Base-by-base conservation (phyloP, 257 asterid species). In the Cruciata laevipes region DNA sequence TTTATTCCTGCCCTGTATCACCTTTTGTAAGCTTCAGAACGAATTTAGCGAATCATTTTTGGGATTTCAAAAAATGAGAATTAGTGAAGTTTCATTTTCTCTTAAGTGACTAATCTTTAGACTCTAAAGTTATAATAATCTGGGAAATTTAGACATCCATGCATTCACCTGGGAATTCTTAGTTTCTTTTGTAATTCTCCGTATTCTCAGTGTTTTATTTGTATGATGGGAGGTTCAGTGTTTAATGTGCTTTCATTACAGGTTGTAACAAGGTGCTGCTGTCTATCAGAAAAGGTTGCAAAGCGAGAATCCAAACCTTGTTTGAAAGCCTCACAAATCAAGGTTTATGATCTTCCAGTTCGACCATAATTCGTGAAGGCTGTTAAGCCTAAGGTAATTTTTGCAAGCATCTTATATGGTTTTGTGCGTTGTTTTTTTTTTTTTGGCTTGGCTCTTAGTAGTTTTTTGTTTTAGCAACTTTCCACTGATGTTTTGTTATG, bases 201-300 rank as follows among this genome's bases (percentile, higher is more conserved):
- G n/a, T n/a, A n/a, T n/a, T n/a, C n/a, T n/a, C n/a, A n/a, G n/a
- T n/a, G n/a, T n/a, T n/a, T n/a, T n/a, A n/a, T n/a, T n/a, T 53
- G 32, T 55, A 3, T 66, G 59, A 69, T n/a, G 18, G 31, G 58
- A 70, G 58, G 68, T 78, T 75, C 57, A 71, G 71, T 24, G 25
- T 69, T 65, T 74, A 27, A 21, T 75, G 37, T 73, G 70, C 14
- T 57, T 72, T 52, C 67, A 58, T 81, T 63, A 70, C 75, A 90
- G 99, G 99, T 94, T 55, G 99, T 94, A 35, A 94, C 97, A 7
- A 84, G 97, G 73, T 90, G 97, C 73, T 94, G 90, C 74, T 83
- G 91, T 79, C 99, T 97, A 53, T 94, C 99, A 5, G 96, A 90
- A 79, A 96, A 90, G 86, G 89, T 94, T 49, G 89, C 97, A 63